Evolutionary conservation across 768 basidiomycete genomes (phyloP), one percentile per base, ranked within the genome.

Genomic region (Hypholoma sublateritium): DNA sequence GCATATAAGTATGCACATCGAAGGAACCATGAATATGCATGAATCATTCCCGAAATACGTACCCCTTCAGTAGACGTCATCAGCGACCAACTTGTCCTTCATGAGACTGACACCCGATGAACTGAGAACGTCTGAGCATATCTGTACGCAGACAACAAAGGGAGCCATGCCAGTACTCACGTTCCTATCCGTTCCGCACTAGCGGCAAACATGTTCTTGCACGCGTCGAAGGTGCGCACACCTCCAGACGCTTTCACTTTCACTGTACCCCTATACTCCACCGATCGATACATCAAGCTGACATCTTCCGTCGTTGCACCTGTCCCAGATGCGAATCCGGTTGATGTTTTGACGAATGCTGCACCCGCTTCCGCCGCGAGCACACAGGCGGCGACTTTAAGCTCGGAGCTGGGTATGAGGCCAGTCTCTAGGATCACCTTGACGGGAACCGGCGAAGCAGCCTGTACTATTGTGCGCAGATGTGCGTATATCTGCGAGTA

Each of bases 171-270:
- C 28, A 32, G 6, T 32, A 32, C 80, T 56, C 62, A 83, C 80
- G 80, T 80, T 70, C 81, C 81, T 55, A 82, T 78, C 57, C 81
- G 70, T 55, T 81, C 80, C 5, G 81, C 80, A 2, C 81, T 80
- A 19, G 80, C 77, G 28, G 61, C 62, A 42, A 82, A 69, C 77
- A 83, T 77, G 57, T 79, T 75, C 50, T 73, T 25, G 59, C 78
- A 81, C 49, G 72, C 71, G 9, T 79, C 77, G 48, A 80, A 75
- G 2, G 70, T 76, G 9, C 77, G 64, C n/a, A 83, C 77, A 4
- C 81, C 81, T 9, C 76, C 81, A 9, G 78, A 80, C 8, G 80
- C 80, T 62, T 83, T 83, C 39, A 82, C 78, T 61, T 77, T 74
- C 8, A 81, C 76, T 4, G 56, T 58, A 0, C 69, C 70, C 12